Base-by-base conservation (phyloP, 345 rosid species). In the Syzygium jambos region DNA sequence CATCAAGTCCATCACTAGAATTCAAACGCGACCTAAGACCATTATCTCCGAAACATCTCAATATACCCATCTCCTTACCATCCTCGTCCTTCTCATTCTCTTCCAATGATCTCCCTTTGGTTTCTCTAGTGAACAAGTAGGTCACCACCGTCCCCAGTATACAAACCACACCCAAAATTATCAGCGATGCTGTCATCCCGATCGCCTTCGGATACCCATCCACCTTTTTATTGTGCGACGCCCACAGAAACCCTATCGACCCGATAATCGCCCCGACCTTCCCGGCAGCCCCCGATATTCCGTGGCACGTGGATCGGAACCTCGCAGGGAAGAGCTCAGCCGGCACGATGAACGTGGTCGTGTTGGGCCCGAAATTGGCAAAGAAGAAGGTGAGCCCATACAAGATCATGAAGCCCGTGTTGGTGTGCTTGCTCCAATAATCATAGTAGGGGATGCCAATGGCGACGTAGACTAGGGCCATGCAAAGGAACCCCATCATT, bases 241-340 rank as follows among this genome's bases (percentile, higher is more conserved):
- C 95, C 96, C 92, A 93, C 56, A 92, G 78, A 80, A 96, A 91
- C 51, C 93, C 97, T 2, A 96, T 88, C 0, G 94, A 88, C 9
- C 98, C 98, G 52, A 95, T 89, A 51, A 95, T 90, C 0, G 99
- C 98, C 17, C 99, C 99, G 1, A 93, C 73, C 90, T 95, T 96
- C 84, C 99, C 99, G 14, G 87, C 51, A 0, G 99, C 97, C 52
- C 95, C 99, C 1, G 98, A 90, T 43, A 96, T 92, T 53, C 96
- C 99, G 49, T 96, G 97, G 88, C 99, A 96, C 5, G 97, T 96
- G 6, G 98, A 90, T 87, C 99, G 91, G 57, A 96, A 94, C 89
- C 99, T 92, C 1, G 99, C 95, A 5, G 99, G 99, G 57, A 96
- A 96, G 34, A 95, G 94, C 83, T 96, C 98, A 0, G 98, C 98